Evolutionary conservation across 1,284 basidiomycete species (phyloP), one percentile per base, ranked within the genome.

Genomic region (Ganoderma lingzhi): DNA sequence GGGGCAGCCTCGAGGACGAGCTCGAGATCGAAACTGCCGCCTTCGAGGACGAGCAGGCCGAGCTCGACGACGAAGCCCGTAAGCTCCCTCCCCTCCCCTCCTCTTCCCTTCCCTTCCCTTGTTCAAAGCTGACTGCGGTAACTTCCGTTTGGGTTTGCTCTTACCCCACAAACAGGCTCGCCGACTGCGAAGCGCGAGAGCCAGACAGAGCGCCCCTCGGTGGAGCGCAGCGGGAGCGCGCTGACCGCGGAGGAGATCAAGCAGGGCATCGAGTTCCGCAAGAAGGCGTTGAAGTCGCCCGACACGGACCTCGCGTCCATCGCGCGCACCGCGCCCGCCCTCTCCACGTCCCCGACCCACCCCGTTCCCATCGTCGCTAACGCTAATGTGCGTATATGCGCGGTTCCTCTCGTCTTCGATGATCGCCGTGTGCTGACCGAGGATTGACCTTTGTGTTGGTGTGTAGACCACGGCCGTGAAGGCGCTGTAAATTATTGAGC

Each of bases 271-370:
- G 80, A 90, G 76, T 85, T 91, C 80, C 87, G 93, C 80, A 91
- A 88, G 85, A 86, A 85, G 70, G 89, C 87, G 17, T 81, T 93
- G 76, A 92, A 90, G 80, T 83, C 82, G 67, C 82, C 73, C 88
- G 87, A 83, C 75, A 81, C 93, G 68, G 92, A 95, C 80, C 87
- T 96, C 68, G 85, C 87, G 56, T 84, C 89, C 66, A 96, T 96
- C 76, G 94, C 94, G 35, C 91, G 93, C 74, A 93, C 93, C 69
- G 95, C 93, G 14, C 85, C 86, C 71, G 94, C 90, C 28, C 88
- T 93, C 48, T 90, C 91, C 60, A 82, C 84, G 69, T 92, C 91
- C 65, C 91, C 92, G 35, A 84, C 86, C 67, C 80, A 77, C 48
- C 72, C 76, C 67, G 65, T 82, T 65, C 72, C 80, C 72, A 76